Conservation (phyloP, 768 basidiomycete species). For the Collybia sordida region DNA sequence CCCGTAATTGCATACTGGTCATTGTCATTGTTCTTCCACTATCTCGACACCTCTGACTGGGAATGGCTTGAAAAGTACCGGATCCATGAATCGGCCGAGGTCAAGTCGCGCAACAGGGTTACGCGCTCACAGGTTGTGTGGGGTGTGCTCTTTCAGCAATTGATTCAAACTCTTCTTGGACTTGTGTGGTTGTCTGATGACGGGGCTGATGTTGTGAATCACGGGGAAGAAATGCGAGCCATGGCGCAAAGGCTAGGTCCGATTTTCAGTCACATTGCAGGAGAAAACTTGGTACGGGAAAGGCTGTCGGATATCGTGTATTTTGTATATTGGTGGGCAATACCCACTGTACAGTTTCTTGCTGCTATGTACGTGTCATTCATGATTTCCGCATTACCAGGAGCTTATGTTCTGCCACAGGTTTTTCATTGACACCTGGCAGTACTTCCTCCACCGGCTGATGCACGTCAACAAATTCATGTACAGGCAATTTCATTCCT, state of each 20-base stretch:
- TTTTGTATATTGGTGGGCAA: constrained; percentile 90
- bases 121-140: constrained; percentile 68
- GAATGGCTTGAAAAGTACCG: constrained; percentile 79
- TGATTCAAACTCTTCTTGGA: constrained; percentile 79
- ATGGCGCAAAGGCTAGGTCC: constrained; percentile 40
- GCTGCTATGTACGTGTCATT: constrained; percentile 75
- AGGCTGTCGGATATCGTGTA: constrained; percentile 44
- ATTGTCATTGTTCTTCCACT: constrained; percentile 76
- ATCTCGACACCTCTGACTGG: constrained; percentile 76
- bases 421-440: constrained; percentile 96
- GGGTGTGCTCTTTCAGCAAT: constrained; percentile 86
- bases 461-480: constrained; percentile 92
- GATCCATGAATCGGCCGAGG: constrained; percentile 86
- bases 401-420: constrained; percentile 34
- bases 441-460: constrained; percentile 91
- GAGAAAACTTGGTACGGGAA: constrained; percentile 39
- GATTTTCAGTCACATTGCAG: constrained; percentile 36
- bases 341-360: constrained; percentile 71
- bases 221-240: constrained; percentile 42
- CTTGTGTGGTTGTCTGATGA: constrained; percentile 58
- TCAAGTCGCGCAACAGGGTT: constrained; percentile 71
- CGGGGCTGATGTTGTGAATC: constrained; percentile 29
- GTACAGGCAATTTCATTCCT: constrained; percentile 89
- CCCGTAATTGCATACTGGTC: constrained; percentile 88
- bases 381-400: background rate